A percentile compares a stretch with the other conserved stretches of the same genome.
These are phyloP conservation scores for Myriosclerotinia scirpicola DNA, from an alignment of 2,329 filamentous ascomycete species.

Conservation along the genomic window DNA sequence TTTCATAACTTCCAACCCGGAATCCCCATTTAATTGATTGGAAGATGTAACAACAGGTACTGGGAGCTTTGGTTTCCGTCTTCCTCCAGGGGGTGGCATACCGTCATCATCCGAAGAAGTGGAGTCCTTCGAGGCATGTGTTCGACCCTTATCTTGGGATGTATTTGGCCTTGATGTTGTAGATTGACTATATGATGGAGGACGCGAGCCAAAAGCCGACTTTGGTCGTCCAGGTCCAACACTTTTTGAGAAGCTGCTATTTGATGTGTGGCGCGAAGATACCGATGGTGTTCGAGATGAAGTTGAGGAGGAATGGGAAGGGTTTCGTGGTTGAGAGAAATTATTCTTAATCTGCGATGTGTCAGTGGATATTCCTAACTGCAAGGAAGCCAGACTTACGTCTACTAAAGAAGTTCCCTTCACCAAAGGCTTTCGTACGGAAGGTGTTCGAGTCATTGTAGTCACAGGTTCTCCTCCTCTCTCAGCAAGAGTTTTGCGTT, in stretches of 20 bases:
- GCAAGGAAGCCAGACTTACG: conserved; percentile 27
- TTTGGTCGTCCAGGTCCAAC: conserved; percentile 55
- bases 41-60: conserved; percentile 39
- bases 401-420: conserved; percentile 35
- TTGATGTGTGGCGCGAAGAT: conserved; percentile 47
- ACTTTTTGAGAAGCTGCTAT: conserved; percentile 56
- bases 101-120: conserved; percentile 41
- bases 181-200: conserved; percentile 50
- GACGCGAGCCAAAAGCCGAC: conserved; percentile 44
- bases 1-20: conserved; percentile 35
- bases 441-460: conserved; percentile 43
- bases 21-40: conserved; percentile 29
- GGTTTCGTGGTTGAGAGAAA: conserved; percentile 27
- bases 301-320: conserved; percentile 44
- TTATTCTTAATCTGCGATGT: conserved; percentile 11
- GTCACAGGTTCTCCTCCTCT: conserved; percentile 53
- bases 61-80: conserved; percentile 53
- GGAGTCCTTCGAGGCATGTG: conserved; percentile 45
- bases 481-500: conserved; percentile 59
- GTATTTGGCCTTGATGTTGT: conserved; percentile 49
- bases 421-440: conserved; percentile 44
- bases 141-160: conserved; percentile 43
- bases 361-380: background rate
- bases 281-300: conserved; percentile 45
- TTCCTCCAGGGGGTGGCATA: conserved; percentile 39